Percentiles rank a stretch among this genome's conserved stretches.
Conservation (phyloP, 768 basidiomycete genomes). For the Lanmaoa rubissima region DNA sequence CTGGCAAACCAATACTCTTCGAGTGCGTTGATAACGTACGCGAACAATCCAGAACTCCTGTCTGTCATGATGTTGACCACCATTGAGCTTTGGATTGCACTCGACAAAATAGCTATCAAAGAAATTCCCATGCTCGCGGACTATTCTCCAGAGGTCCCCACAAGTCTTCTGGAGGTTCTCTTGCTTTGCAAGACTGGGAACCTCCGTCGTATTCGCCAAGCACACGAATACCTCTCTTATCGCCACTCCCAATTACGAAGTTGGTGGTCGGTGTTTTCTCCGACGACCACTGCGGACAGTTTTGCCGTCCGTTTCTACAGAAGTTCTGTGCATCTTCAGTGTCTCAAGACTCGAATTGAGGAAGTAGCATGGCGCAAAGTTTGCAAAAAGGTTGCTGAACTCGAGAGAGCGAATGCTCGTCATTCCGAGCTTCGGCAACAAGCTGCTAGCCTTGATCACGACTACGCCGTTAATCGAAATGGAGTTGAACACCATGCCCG, state of each 20-base stretch:
- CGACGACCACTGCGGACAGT: conserved; percentile 6
- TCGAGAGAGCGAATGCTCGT: conserved; percentile 20
- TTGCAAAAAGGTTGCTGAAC: conserved; percentile 28
- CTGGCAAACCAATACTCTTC: conserved; percentile 30
- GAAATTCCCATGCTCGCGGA: conserved; percentile 28
- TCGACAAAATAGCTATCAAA: conserved; percentile 27
- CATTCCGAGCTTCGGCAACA: conserved; percentile 18
- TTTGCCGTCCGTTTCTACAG: conserved; percentile 40
- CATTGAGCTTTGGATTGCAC: conserved; percentile 38
- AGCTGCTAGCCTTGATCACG: conserved; percentile 7
- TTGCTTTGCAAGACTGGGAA: conserved; percentile 28
- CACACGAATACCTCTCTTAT: conserved; percentile 32
- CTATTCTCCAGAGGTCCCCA: conserved; percentile 36
- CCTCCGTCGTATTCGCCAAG: conserved; percentile 27
- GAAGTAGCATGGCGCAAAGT: conserved; percentile 19
- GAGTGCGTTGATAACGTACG: conserved; percentile 27
- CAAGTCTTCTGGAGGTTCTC: conserved; percentile 23
- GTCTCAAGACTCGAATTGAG: conserved; percentile 33
- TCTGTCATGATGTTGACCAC: conserved; percentile 43
- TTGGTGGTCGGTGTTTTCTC: conserved; percentile 35
- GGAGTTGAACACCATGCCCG: background rate
- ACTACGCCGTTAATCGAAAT: background rate
- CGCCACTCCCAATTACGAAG: conserved; percentile 25
- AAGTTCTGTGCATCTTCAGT: conserved; percentile 20
- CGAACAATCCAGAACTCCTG: conserved; percentile 36